Base-by-base conservation (phyloP, 192 early-diverging fungal species). In the Linnemannia zychae region DNA sequence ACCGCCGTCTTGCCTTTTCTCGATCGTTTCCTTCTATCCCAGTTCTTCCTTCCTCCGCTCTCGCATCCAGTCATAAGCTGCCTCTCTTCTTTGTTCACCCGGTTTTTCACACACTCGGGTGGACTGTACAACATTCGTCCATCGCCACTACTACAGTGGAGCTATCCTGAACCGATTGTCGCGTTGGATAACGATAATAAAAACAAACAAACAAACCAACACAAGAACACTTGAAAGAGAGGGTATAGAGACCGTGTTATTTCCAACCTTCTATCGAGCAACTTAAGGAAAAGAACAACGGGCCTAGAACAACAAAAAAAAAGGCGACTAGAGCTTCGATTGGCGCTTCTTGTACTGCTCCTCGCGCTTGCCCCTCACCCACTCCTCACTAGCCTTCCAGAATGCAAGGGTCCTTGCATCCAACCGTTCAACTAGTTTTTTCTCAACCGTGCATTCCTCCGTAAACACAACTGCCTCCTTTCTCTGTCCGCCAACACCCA, bases 391-490 rank as follows among this genome's bases (percentile, higher is more conserved):
- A 12, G 52, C 57, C 7, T 65, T 68, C 83, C 83, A 85, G 65
- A 76, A 85, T 22, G 28, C 65, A 28, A 85, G 24, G 18, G 77
- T 85, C 70, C 83, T 44, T n/a, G 40, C 72, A 69, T 85, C 78
- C 63, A 85, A 50, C 6, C 83, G 67, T 74, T 85, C 83, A 0
- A 85, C 83, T 22, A 79, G 40, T 36, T 71, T 72, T 37, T 76
- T 85, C 38, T 85, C 83, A 12, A 85, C 83, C 38, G 77, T 79
- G 7, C 83, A 76, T 17, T 79, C 36, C 63, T 85, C 83, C 16
- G 83, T 85, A 63, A 85, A 85, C 9, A 71, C 70, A 24, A 85
- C 15, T 0, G 83, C 83, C 70, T 85, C 83, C 74, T 74, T 76
- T 31, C 46, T 76, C 22, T 74, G 40, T 16, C 50, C 78, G 34